A percentile compares a stretch with the other conserved stretches of the same genome.
These are phyloP conservation scores for Pachyrhizus erosus DNA, from an alignment of 306 rosid species.

Conservation along the genomic window DNA sequence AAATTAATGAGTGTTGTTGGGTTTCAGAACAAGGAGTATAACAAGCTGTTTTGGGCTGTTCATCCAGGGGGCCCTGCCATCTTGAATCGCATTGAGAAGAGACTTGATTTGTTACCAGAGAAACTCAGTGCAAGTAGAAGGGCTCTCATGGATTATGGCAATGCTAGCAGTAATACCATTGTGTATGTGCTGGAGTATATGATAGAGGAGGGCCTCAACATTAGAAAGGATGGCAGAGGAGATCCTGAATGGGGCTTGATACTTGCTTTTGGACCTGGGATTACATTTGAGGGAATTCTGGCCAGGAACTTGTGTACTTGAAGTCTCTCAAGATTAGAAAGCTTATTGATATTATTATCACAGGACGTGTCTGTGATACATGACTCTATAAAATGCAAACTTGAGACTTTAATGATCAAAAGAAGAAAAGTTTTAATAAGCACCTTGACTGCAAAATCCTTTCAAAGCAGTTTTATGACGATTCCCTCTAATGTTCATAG, in stretches of 20 bases:
- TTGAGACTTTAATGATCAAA: not conserved
- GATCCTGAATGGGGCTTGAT: constrained; percentile 81
- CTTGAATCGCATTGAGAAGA: constrained; percentile 78
- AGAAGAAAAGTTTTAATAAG: not conserved
- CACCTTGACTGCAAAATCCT: not conserved
- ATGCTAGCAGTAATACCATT: constrained; percentile 87
- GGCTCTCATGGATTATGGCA: constrained; percentile 88
- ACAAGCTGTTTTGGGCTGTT: constrained; percentile 85
- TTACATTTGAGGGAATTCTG: constrained; percentile 86
- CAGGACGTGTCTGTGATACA: not conserved
- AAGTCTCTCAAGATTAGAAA: not conserved
- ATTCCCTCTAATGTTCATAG: not conserved
- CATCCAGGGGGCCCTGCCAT: constrained; percentile 97
- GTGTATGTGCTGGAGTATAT: constrained; percentile 88
- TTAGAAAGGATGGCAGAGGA: constrained; percentile 51
- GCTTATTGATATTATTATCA: not conserved
- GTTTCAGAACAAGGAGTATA: constrained; percentile 58
- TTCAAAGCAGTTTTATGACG: constrained; percentile 10
- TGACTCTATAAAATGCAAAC: not conserved
- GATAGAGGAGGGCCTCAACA: constrained; percentile 70
- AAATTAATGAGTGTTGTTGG: constrained; percentile 58
- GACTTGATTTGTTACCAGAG: constrained; percentile 77
- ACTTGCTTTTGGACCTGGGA: constrained; percentile 94
- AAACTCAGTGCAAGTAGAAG: constrained; percentile 78
- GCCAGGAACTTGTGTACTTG: constrained; percentile 70